These are phyloP conservation scores for Pyronema domesticum DNA, from an alignment of 495 filamentous ascomycete species.

Conservation along the genomic window DNA sequence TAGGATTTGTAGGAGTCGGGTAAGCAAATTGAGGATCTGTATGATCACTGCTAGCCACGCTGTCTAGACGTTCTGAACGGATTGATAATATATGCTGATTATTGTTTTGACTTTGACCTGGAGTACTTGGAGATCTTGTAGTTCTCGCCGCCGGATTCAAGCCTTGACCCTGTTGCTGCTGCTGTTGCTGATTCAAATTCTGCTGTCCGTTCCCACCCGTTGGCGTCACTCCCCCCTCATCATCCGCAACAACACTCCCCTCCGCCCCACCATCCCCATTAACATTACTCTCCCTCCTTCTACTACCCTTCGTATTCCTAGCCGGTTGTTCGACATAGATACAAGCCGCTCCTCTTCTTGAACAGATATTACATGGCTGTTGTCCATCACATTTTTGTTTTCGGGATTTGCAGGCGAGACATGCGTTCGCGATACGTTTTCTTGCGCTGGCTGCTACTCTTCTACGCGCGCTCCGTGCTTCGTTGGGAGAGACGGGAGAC, in stretches of 20 bases:
- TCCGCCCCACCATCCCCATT: not conserved
- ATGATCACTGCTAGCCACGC: not conserved
- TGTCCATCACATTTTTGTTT: slow-evolving; percentile 6
- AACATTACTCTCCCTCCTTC: not conserved
- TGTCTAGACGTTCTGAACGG: not conserved
- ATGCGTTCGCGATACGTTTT: slow-evolving; percentile 6
- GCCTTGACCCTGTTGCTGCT: too few species aligned
- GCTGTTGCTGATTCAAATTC: too few species aligned
- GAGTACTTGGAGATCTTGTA: not conserved
- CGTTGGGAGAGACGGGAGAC: not conserved
- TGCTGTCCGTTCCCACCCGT: not conserved
- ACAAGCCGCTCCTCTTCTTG: not conserved
- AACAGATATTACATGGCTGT: slow-evolving; percentile 4
- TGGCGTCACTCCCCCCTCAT: not conserved
- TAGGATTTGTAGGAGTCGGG: not conserved
- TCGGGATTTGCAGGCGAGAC: slow-evolving; percentile 4
- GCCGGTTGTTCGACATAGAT: slow-evolving; percentile 4
- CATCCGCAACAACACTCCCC: not conserved
- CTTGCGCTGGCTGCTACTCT: slow-evolving; percentile 1
- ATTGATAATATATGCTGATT: not conserved
- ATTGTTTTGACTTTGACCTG: not conserved
- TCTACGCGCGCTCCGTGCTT: not conserved
- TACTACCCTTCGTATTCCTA: not conserved
- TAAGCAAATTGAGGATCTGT: not conserved
- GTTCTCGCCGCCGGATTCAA: not conserved